Conservation (phyloP, 1,284 basidiomycete species). For the Trametes hirsuta region DNA sequence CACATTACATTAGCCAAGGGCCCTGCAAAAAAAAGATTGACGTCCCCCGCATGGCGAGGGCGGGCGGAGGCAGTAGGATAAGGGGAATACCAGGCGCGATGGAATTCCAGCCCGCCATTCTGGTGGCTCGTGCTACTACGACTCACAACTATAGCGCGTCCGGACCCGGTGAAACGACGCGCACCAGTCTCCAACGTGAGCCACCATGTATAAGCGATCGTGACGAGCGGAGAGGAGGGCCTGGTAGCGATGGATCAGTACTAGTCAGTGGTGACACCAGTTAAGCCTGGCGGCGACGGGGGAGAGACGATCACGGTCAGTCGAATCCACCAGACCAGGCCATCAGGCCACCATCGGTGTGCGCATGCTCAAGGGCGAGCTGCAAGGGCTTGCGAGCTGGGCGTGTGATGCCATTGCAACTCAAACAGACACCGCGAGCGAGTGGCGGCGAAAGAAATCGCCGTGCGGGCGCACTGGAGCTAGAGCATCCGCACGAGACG, state of each 20-base stretch:
- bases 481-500: not conserved
- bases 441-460: no score
- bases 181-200: slow-evolving; percentile 1
- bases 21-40: not conserved
- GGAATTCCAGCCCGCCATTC: not conserved
- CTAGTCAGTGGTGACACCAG: not conserved
- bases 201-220: not conserved
- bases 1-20: not conserved
- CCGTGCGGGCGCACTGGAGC: not conserved
- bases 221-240: not conserved
- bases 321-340: not conserved
- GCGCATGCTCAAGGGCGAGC: not conserved
- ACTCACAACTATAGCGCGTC: not conserved
- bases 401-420: not conserved
- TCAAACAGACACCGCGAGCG: not conserved
- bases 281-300: not conserved
- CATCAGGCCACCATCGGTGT: slow-evolving; percentile 2
- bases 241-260: no score
- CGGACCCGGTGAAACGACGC: slow-evolving; percentile 1
- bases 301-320: not conserved
- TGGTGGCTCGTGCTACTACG: not conserved
- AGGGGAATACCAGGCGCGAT: not conserved
- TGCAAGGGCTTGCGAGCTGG: not conserved
- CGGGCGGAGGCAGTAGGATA: not conserved
- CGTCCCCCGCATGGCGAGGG: not conserved